Conservation (phyloP, 805 yeast genomes). For the Sporopachydermia lactativora region DNA sequence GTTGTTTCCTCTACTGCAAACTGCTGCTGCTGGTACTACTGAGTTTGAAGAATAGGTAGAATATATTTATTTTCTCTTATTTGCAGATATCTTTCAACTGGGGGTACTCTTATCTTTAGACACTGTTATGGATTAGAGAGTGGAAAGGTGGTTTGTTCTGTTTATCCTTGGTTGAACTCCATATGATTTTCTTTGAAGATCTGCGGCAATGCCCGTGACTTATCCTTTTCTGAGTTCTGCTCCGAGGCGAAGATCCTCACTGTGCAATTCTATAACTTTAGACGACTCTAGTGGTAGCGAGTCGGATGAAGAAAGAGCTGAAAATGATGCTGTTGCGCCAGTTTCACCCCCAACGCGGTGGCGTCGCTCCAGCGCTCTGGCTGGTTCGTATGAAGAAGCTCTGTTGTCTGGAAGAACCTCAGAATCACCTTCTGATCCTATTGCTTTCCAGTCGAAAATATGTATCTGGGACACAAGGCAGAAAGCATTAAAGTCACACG, state of each 20-base stretch:
- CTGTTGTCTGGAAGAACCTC: slow-evolving; percentile 18
- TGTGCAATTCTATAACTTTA: background rate
- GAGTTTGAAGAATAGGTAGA: too few relatives aligned
- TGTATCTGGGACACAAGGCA: slow-evolving; percentile 12
- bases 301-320: background rate
- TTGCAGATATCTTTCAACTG: too few relatives aligned
- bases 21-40: too few relatives aligned
- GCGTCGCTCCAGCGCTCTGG: slow-evolving; percentile 9
- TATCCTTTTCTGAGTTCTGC: background rate
- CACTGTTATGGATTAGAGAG: too few relatives aligned
- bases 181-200: too few relatives aligned
- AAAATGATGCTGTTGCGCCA: background rate
- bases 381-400: slow-evolving; percentile 22
- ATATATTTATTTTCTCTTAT: too few relatives aligned
- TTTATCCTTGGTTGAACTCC: too few relatives aligned
- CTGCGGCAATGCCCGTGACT: background rate
- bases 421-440: slow-evolving; percentile 15
- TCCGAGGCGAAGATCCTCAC: background rate
- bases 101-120: too few relatives aligned
- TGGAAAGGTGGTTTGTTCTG: too few relatives aligned
- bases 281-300: too few relatives aligned
- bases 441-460: slow-evolving; percentile 12
- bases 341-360: background rate
- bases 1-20: too few relatives aligned
- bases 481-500: background rate